A percentile compares a stretch with the other conserved stretches of the same genome.
Evolutionary conservation across 495 filamentous ascomycete genomes (phyloP).

Genomic region (Neurospora tetrasperma): DNA sequence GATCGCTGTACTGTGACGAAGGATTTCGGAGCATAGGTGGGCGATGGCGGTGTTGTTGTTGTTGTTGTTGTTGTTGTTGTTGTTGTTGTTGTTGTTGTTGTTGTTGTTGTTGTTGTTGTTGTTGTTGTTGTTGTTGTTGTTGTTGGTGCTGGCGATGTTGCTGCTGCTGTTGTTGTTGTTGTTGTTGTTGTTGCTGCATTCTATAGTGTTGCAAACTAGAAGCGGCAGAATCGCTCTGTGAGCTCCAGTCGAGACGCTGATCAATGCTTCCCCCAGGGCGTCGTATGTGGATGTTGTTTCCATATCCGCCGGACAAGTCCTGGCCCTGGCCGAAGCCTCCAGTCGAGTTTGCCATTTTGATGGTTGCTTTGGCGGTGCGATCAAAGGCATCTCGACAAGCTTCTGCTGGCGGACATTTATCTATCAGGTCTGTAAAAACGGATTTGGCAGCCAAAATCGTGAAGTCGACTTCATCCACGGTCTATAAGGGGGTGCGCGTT

Average conservation of each 20-base stretch:
- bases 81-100: conserved; percentile 16
- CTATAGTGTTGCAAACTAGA: conserved; percentile 2
- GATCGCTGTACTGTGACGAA: conserved; percentile 3
- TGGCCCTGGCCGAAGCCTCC: conserved; percentile 58
- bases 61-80: neutral
- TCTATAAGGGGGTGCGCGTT: conserved; percentile 38
- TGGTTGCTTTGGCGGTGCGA: conserved; percentile 86
- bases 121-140: neutral
- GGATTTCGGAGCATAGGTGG: neutral
- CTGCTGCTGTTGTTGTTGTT: conserved; percentile 5
- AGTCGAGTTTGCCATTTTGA: conserved; percentile 79
- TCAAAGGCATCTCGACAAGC: conserved; percentile 92
- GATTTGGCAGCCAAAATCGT: conserved; percentile 88
- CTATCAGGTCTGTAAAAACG: conserved; percentile 32
- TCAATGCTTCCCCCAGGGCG: conserved; percentile 10
- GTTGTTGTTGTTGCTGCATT: neutral
- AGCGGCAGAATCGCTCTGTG: conserved; percentile 11
- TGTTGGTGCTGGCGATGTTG: conserved; percentile 1
- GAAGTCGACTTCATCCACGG: conserved; percentile 91
- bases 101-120: neutral
- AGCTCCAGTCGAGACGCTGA: conserved; percentile 24
- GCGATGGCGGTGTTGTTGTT: neutral
- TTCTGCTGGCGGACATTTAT: conserved; percentile 34
- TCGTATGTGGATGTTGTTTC: conserved; percentile 2
- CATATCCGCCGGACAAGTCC: neutral